Evolutionary conservation across 2,329 filamentous ascomycete genomes (phyloP).

Genomic region (Plectosphaerella plurivora): DNA sequence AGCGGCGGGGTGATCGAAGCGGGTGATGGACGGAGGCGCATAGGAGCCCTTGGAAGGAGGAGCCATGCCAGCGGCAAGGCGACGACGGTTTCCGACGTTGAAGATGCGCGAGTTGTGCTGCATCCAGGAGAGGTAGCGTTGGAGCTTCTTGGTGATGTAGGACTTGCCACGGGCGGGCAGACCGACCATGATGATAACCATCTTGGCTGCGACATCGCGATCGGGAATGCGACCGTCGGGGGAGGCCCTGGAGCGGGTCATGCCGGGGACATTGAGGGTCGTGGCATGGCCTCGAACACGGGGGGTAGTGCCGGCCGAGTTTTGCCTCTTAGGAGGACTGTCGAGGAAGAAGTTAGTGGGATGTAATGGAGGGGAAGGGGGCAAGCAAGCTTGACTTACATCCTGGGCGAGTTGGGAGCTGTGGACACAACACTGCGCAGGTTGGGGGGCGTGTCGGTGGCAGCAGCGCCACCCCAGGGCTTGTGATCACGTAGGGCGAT

Average conservation of each 20-base stretch:
- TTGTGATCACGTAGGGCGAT: slow-evolving; percentile 20
- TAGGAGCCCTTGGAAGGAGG: slow-evolving; percentile 31
- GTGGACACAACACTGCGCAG: slow-evolving; percentile 54
- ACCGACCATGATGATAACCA: slow-evolving; percentile 98
- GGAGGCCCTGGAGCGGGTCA: slow-evolving; percentile 92
- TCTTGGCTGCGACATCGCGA: slow-evolving; percentile 90
- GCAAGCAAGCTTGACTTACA: slow-evolving; percentile 38
- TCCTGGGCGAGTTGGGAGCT: slow-evolving; percentile 53
- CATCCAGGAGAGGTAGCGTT: slow-evolving; percentile 93
- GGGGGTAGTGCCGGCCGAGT: slow-evolving; percentile 73
- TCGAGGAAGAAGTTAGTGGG: slow-evolving; percentile 15
- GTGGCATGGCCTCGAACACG: slow-evolving; percentile 79
- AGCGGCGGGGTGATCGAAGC: slow-evolving; percentile 42
- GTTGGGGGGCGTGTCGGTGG: slow-evolving; percentile 48
- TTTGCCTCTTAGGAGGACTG: slow-evolving; percentile 66
- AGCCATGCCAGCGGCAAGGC: slow-evolving; percentile 65
- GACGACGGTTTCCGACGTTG: slow-evolving; percentile 90
- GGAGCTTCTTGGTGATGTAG: slow-evolving; percentile 97
- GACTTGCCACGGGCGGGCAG: slow-evolving; percentile 93
- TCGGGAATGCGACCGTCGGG: slow-evolving; percentile 92
- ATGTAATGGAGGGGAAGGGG: not conserved
- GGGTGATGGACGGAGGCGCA: slow-evolving; percentile 26
- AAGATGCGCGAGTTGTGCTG: slow-evolving; percentile 96
- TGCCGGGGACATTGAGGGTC: slow-evolving; percentile 91
- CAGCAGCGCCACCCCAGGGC: not conserved